Evolutionary conservation across 768 basidiomycete species (phyloP), one percentile per base, ranked within the genome.

Genomic region (Boletus tomentosulus): DNA sequence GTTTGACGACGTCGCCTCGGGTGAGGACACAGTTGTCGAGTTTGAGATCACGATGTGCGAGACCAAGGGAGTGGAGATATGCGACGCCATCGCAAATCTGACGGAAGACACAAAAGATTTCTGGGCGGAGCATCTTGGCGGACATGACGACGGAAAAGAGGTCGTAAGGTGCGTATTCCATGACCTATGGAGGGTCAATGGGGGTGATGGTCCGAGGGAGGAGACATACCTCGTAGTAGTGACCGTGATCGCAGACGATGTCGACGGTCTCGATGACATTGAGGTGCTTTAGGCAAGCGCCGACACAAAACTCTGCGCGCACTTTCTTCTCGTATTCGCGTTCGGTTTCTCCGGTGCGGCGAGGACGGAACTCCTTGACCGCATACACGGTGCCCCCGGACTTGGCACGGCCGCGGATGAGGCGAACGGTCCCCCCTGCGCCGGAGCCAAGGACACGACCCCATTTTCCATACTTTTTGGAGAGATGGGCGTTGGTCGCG

Each of bases 11-110:
- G 66, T 98, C 93, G 66, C 87, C 80, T 3, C 77, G 76, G n/a
- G 90, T 96, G 92, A 99, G 97, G 75, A 99, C 97, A 71, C 97
- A 98, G 71, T 99, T 99, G 76, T 99, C 97, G 56, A 99, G 88
- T 73, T 99, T 99, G 74, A 99, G 84, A 72, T 99, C 97, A 43
- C 97, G 91, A 67, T 99, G 97, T 6, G 97, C 97, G 48, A 98
- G 86, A 27, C 97, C 97, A 77, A 98, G 86, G 60, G 91, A 88
- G 73, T 99, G 97, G 46, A 99, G 85, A 69, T 99, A 98, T 71
- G 96, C 90, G 57, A 99, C 96, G 52, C 97, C 97, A 63, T 92
- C 89, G 71, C 95, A 92, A 62, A 99, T 98, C 73, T 99, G 97
- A 56, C 94, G 90, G 74, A 98, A 98, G 59, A 98, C 93, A 69